These are phyloP conservation scores for Chalciporus piperatus DNA, from an alignment of 768 basidiomycete species.

Conservation along the genomic window DNA sequence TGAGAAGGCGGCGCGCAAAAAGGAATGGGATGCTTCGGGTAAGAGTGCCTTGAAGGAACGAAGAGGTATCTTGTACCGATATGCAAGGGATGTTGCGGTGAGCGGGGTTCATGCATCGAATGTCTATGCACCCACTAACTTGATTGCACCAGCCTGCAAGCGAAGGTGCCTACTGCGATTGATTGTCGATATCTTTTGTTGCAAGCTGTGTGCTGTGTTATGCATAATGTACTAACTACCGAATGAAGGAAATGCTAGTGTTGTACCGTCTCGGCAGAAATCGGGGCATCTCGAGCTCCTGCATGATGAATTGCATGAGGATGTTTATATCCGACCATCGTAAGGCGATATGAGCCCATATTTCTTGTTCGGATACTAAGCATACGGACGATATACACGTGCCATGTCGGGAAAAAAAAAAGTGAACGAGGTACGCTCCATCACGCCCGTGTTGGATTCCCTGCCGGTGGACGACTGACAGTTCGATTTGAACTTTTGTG, in stretches of 20 bases:
- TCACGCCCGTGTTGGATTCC: too few relatives aligned
- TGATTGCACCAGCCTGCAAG: slow-evolving; percentile 61
- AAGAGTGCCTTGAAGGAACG: slow-evolving; percentile 63
- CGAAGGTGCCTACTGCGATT: slow-evolving; percentile 82
- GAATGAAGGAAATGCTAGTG: background rate
- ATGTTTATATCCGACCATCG: too few relatives aligned
- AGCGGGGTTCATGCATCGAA: slow-evolving; percentile 34
- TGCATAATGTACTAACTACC: slow-evolving; percentile 8
- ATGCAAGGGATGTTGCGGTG: slow-evolving; percentile 84
- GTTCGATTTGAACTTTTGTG: too few relatives aligned
- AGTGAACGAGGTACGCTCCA: too few relatives aligned
- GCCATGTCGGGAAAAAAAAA: too few relatives aligned
- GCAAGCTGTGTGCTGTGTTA: background rate
- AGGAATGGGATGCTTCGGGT: slow-evolving; percentile 68
- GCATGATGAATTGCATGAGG: too few relatives aligned
- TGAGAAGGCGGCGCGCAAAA: slow-evolving; percentile 57
- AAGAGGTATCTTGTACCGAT: slow-evolving; percentile 74
- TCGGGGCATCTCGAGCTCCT: too few relatives aligned
- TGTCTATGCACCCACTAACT: slow-evolving; percentile 4
- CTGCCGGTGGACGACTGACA: too few relatives aligned
- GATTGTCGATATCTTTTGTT: slow-evolving; percentile 12
- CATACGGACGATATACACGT: too few relatives aligned
- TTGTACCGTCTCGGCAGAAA: too few relatives aligned
- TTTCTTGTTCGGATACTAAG: too few relatives aligned
- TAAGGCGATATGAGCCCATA: too few relatives aligned